Evolutionary conservation across 2,329 filamentous ascomycete species (phyloP).

Genomic region (Sphaerulina vaccinii): DNA sequence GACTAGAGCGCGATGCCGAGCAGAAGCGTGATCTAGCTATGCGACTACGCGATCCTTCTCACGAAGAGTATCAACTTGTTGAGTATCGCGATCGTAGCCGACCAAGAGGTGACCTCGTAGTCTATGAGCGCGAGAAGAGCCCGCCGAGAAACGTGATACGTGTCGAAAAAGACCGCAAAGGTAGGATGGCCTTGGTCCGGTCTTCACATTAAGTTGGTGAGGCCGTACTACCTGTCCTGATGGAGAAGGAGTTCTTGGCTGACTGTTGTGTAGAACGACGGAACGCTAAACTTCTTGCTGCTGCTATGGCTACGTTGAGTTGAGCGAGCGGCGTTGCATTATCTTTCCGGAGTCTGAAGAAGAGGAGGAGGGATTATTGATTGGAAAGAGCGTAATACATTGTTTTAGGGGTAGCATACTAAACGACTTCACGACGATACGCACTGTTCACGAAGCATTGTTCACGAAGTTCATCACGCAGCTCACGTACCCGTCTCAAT

Average conservation of each 20-base stretch:
- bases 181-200: conserved; percentile 87
- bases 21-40: conserved; percentile 40
- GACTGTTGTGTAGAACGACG: conserved; percentile 39
- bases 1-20: conserved; percentile 57
- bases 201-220: conserved; percentile 50
- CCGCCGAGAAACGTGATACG: conserved; percentile 58
- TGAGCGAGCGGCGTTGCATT: conserved; percentile 21
- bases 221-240: not conserved
- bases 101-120: conserved; percentile 16
- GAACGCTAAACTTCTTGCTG: conserved; percentile 46
- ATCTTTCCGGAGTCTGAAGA: not conserved
- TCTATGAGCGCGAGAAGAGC: conserved; percentile 39
- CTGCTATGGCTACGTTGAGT: conserved; percentile 45
- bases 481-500: no score
- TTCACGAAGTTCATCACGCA: no score
- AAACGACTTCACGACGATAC: conserved; percentile 7
- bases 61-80: conserved; percentile 44
- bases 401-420: conserved; percentile 1
- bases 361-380: not conserved
- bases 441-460: not conserved
- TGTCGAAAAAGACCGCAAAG: conserved; percentile 89
- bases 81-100: conserved; percentile 52
- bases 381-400: not conserved
- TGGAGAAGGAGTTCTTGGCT: conserved; percentile 11
- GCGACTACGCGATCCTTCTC: conserved; percentile 48